Percentiles rank a stretch among this genome's conserved stretches.
Conservation (phyloP, 257 asterid genomes). For the Hygrophila difformis region DNA sequence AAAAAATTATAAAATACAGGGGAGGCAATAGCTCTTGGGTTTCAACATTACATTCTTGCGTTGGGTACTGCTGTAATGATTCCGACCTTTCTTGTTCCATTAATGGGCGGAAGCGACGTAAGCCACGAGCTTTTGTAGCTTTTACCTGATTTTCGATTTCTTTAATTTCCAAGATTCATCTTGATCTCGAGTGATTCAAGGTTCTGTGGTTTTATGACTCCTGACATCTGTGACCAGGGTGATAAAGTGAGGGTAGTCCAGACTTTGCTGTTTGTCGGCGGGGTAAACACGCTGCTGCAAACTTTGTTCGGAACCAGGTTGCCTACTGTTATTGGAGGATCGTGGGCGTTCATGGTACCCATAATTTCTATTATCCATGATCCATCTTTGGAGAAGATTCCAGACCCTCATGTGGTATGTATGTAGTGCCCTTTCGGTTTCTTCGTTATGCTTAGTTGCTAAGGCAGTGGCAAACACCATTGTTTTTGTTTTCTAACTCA, state of each 20-base stretch:
- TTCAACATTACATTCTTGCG: constrained; percentile 87
- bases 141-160: neutral
- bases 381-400: constrained; percentile 54
- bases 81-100: constrained; percentile 86
- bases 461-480: too few relatives aligned
- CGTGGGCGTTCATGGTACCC: constrained; percentile 97
- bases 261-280: constrained; percentile 83
- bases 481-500: too few relatives aligned
- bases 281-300: constrained; percentile 75
- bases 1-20: constrained; percentile 55
- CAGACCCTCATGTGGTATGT: constrained; percentile 67
- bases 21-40: constrained; percentile 83
- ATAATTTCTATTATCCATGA: constrained; percentile 86
- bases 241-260: constrained; percentile 93
- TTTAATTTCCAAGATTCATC: neutral
- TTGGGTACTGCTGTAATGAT: constrained; percentile 95
- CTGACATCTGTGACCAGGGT: constrained; percentile 33
- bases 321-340: constrained; percentile 91
- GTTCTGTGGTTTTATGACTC: neutral
- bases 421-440: constrained; percentile 9
- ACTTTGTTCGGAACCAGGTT: constrained; percentile 90
- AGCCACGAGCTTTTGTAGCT: constrained; percentile 18
- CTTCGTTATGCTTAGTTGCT: neutral
- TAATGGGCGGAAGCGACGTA: constrained; percentile 92
- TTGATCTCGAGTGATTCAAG: too few relatives aligned